Conservation (phyloP, 208 protist genomes). For the Leishmania tarentolae region DNA sequence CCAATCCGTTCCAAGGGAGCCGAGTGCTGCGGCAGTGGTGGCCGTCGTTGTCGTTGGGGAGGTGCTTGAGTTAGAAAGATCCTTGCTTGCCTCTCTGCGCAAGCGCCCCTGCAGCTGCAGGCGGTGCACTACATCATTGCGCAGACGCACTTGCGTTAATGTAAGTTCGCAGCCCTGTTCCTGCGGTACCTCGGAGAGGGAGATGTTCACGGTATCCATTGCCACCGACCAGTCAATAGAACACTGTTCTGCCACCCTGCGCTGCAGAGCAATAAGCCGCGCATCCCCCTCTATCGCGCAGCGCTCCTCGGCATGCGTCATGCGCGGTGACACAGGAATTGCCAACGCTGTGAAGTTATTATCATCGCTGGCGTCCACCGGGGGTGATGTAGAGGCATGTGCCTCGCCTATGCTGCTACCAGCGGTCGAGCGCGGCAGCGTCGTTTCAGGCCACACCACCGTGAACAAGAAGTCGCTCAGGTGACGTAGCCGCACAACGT, state of each 20-base stretch:
- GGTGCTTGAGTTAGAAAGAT: too few species aligned
- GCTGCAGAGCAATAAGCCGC: constrained; percentile 24
- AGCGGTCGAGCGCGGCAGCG: background rate
- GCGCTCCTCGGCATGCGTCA: constrained; percentile 26
- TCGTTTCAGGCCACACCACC: constrained; percentile 17
- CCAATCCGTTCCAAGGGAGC: constrained; percentile 22
- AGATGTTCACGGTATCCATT: constrained; percentile 24
- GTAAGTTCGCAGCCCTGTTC: constrained; percentile 29
- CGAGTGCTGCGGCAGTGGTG: background rate
- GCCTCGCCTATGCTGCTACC: background rate
- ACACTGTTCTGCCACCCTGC: constrained; percentile 25
- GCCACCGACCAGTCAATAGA: constrained; percentile 28
- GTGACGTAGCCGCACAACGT: constrained; percentile 26
- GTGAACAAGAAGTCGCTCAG: constrained; percentile 30
- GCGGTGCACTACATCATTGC: constrained; percentile 24
- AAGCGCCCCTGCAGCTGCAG: constrained; percentile 21
- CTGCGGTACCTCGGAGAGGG: constrained; percentile 21
- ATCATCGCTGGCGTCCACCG: background rate
- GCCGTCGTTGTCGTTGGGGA: background rate
- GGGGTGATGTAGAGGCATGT: background rate
- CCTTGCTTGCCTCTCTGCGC: background rate
- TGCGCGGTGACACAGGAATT: background rate
- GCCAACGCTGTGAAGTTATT: constrained; percentile 17
- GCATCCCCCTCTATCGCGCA: constrained; percentile 10
- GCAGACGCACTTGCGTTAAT: constrained; percentile 6